Evolutionary conservation across 495 filamentous ascomycete genomes (phyloP), one percentile per base, ranked within the genome.

Genomic region (Tuber microsphaerosporum): DNA sequence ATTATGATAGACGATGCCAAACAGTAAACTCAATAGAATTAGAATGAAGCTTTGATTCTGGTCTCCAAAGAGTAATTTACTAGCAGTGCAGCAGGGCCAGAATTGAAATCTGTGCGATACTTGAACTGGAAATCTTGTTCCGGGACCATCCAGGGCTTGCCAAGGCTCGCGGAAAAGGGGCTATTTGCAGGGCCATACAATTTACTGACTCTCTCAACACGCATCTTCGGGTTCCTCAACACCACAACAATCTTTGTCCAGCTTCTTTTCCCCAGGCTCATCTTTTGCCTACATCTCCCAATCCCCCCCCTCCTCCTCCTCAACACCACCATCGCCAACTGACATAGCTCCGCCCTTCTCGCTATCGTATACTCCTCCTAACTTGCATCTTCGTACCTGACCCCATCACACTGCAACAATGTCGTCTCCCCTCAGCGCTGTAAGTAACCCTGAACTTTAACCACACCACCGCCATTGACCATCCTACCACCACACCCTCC

Each of bases 391-490:
- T 80, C 71, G 26, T 65, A 65, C 26, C 56, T 34, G 56, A 65
- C 14, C 26, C 56, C 56, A 65, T 65, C 26, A 34, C 56, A 65
- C 46, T 71, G 72, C 61, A 76, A 79, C 73, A 34, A 80, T 80
- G 77, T 80, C 79, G 70, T 80, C 77, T 80, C 78, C 78, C 77
- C 80, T 80, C 77, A 80, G 77, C 75, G 72, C 81, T 81, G 75
- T 82, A 82, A 80, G 74, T 80, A 76, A 79, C 78, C 77, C 80
- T 84, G 80, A 84, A 80, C 79, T 83, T 65, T 65, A 26, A 65
- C 26, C 56, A 65, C 56, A 65, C 56, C 56, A 65, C 56, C 56
- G 14, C 56, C 56, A 65, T 65, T 65, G 26, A 65, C 56, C 26
- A 17, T 65, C 79, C 80, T 74, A 70, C 80, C 79, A 76, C 68